phyloP scores from a whole-genome alignment of 148 eudicot species.

The Arctostaphylos glauca region DNA sequence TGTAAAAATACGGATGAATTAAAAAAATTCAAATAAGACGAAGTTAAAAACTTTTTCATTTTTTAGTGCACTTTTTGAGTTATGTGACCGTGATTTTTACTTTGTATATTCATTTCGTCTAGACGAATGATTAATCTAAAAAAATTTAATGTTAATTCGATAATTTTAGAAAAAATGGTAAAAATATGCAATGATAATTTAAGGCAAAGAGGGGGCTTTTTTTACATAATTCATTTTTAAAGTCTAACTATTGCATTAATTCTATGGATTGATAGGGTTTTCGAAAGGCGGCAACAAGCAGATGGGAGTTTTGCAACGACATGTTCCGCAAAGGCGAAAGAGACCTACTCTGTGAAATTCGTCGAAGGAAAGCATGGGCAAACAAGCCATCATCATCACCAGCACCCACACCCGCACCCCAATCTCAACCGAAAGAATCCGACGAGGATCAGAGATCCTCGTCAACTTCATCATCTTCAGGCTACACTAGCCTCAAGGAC shows the following conservation, averaged over 20 bases:
- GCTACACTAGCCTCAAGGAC: slow-evolving; percentile 44
- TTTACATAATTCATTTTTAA: not conserved
- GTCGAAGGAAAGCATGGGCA: slow-evolving; percentile 69
- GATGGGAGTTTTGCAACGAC: slow-evolving; percentile 91
- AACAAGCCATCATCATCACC: too few relatives aligned
- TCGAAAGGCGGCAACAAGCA: slow-evolving; percentile 70
- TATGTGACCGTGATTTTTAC: too few relatives aligned
- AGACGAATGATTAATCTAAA: too few relatives aligned
- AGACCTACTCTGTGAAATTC: slow-evolving; percentile 59
- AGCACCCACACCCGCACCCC: slow-evolving; percentile 11
- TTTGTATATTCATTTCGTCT: too few relatives aligned
- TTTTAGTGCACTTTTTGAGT: too few relatives aligned
- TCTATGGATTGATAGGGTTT: slow-evolving; percentile 56
- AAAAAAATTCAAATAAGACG: too few relatives aligned
- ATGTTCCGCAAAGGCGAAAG: slow-evolving; percentile 62
- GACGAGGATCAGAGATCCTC: slow-evolving; percentile 71
- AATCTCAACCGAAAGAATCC: slow-evolving; percentile 17
- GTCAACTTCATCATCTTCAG: slow-evolving; percentile 65
- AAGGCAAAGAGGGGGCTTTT: too few relatives aligned
- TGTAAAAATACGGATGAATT: too few relatives aligned
- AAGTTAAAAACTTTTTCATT: too few relatives aligned
- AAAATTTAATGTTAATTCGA: too few relatives aligned
- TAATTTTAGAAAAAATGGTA: too few relatives aligned
- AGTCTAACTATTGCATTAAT: not conserved
- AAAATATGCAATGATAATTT: too few relatives aligned